Conservation (phyloP, 371 early-diverging fungal genomes). For the Thermomucor indicae-seudaticae region DNA sequence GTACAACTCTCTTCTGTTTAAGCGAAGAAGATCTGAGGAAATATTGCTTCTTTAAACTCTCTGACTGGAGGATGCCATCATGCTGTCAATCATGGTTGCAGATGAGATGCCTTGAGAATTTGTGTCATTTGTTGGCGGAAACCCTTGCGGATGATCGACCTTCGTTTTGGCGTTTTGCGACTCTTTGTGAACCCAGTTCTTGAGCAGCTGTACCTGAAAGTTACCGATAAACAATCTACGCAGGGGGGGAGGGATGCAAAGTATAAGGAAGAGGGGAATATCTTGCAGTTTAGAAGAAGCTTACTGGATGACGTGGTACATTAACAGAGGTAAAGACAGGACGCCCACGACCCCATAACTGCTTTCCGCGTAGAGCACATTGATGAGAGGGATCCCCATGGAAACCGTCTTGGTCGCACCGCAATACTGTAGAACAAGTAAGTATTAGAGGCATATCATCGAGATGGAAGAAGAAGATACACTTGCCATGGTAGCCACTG, state of each 20-base stretch:
- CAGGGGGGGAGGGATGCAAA: neutral
- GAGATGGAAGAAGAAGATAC: neutral
- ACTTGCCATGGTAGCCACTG: constrained; percentile 52
- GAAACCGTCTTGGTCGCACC: constrained; percentile 76
- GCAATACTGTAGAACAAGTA: constrained; percentile 38
- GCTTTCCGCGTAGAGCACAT: constrained; percentile 51
- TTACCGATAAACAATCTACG: constrained; percentile 59
- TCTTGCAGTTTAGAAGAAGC: constrained; percentile 2
- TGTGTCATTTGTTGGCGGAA: too few relatives aligned
- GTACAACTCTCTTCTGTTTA: too few relatives aligned
- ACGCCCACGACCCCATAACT: constrained; percentile 56
- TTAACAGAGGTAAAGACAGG: constrained; percentile 59
- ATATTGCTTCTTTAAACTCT: too few relatives aligned
- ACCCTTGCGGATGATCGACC: too few relatives aligned
- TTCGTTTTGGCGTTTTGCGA: too few relatives aligned
- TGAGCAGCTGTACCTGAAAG: constrained; percentile 53
- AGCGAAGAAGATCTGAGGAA: too few relatives aligned
- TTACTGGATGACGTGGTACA: constrained; percentile 72
- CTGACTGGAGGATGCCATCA: too few relatives aligned
- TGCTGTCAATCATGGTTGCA: too few relatives aligned
- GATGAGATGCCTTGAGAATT: too few relatives aligned
- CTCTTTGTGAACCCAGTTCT: constrained; percentile 48
- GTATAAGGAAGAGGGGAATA: neutral
- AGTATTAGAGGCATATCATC: neutral
- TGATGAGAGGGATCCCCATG: constrained; percentile 74